A percentile compares a stretch with the other conserved stretches of the same genome.
Conservation (phyloP, 1,284 basidiomycete genomes). For the Malassezia brasiliensis region DNA sequence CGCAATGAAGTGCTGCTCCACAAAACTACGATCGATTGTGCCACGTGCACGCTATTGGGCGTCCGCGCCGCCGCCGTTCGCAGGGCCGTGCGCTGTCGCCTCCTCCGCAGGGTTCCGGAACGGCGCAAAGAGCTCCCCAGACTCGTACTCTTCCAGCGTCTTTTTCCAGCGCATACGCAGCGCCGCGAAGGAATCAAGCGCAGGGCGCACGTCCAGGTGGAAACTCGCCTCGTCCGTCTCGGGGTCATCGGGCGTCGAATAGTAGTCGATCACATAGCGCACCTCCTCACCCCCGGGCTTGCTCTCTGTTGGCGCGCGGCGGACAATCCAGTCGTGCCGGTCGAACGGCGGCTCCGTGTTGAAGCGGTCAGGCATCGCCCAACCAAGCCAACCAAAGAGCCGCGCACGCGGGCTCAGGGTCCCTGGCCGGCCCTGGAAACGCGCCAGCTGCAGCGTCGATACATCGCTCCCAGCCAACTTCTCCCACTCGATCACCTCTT, state of each 20-base stretch:
- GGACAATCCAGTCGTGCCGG: slow-evolving; percentile 95
- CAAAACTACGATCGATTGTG: too few species aligned
- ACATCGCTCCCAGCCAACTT: slow-evolving; percentile 31
- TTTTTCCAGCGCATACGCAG: slow-evolving; percentile 25
- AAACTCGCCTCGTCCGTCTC: slow-evolving; percentile 38
- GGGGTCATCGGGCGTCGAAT: slow-evolving; percentile 31
- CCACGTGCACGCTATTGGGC: too few species aligned
- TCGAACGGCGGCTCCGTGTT: slow-evolving; percentile 89
- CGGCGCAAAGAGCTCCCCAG: slow-evolving; percentile 20
- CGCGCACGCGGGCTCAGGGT: slow-evolving; percentile 71
- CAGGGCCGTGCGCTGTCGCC: too few species aligned
- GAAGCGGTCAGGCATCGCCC: slow-evolving; percentile 76
- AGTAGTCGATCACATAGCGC: slow-evolving; percentile 48
- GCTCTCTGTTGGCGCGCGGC: slow-evolving; percentile 52
- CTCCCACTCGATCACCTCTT: slow-evolving; percentile 92
- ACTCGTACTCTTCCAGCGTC: slow-evolving; percentile 32
- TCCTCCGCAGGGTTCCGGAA: slow-evolving; percentile 2
- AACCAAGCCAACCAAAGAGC: slow-evolving; percentile 71
- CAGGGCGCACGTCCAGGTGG: slow-evolving; percentile 38
- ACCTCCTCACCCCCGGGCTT: slow-evolving; percentile 28
- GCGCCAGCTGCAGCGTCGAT: slow-evolving; percentile 58
- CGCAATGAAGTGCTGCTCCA: not conserved
- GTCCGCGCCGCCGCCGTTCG: too few species aligned
- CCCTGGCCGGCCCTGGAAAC: slow-evolving; percentile 82
- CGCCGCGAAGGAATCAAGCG: slow-evolving; percentile 31